A percentile compares a stretch with the other conserved stretches of the same genome.
phyloP scores from a whole-genome alignment of 176 grass and related monocot genomes.

The Carex kokanica region DNA sequence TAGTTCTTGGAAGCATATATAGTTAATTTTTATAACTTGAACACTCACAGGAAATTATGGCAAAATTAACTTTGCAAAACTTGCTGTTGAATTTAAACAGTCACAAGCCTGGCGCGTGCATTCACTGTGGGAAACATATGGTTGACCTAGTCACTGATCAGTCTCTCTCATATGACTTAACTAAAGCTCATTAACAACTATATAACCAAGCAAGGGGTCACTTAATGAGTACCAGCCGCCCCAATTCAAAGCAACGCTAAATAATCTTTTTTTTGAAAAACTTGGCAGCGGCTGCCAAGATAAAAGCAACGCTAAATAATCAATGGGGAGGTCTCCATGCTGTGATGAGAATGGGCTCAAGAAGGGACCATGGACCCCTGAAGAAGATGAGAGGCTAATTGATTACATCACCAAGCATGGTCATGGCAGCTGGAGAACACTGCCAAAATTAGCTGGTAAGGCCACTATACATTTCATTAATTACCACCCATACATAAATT shows the following conservation, averaged over 20 bases:
- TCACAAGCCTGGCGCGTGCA: neutral
- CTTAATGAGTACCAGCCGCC: neutral
- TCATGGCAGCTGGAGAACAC: conserved; percentile 79
- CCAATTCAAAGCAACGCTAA: neutral
- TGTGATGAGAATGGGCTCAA: conserved; percentile 67
- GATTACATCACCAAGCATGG: conserved; percentile 67
- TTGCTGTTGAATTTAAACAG: conserved; percentile 2
- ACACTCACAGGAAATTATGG: too few relatives aligned
- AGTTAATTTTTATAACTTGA: too few relatives aligned
- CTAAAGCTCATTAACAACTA: conserved; percentile 17
- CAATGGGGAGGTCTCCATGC: conserved; percentile 66
- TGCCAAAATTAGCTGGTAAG: conserved; percentile 68
- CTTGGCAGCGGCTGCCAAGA: too few relatives aligned
- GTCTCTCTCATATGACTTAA: conserved; percentile 22
- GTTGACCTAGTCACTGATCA: conserved; percentile 31
- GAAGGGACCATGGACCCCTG: conserved; percentile 80
- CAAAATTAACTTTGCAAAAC: neutral
- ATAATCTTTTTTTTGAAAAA: too few relatives aligned
- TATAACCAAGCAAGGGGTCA: conserved; percentile 5
- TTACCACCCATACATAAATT: neutral
- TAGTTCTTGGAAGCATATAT: too few relatives aligned
- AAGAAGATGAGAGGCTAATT: conserved; percentile 74
- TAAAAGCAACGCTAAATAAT: too few relatives aligned
- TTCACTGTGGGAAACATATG: conserved; percentile 4
- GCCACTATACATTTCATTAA: neutral